phyloP scores from a whole-genome alignment of 805 yeast species.

The Metschnikowia santaceciliae region DNA sequence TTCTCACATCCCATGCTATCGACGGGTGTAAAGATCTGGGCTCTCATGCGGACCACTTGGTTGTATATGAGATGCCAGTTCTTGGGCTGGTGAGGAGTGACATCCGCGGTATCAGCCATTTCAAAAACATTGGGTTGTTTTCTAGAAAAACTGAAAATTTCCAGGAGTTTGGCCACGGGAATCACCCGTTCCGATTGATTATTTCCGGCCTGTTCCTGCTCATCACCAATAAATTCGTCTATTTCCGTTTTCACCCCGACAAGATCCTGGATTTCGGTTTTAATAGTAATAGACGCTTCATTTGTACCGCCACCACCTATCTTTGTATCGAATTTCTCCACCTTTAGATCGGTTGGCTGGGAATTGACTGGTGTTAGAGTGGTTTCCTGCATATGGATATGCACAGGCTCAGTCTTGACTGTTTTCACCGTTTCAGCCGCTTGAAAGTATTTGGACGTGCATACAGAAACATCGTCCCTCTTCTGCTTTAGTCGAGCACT shows the following conservation, averaged over 20 bases:
- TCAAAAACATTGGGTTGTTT: constrained; percentile 12
- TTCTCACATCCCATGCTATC: constrained; percentile 84
- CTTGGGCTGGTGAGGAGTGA: constrained; percentile 10
- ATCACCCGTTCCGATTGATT: background rate
- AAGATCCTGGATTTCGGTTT: no score
- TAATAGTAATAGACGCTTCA: no score
- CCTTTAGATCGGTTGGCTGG: no score
- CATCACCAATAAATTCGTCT: no score
- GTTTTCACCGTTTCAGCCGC: background rate
- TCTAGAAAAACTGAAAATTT: background rate
- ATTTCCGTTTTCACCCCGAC: background rate
- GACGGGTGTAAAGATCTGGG: constrained; percentile 70
- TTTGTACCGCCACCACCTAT: no score
- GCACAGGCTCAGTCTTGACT: background rate
- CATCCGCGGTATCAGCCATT: constrained; percentile 8
- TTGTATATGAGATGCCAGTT: constrained; percentile 57
- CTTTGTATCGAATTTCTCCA: no score
- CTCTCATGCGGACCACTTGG: constrained; percentile 63
- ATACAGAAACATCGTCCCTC: background rate
- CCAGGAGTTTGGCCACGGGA: background rate
- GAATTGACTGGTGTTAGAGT: no score
- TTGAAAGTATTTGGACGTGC: background rate
- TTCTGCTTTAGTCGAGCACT: background rate
- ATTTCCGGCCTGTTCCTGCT: background rate
- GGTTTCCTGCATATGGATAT: no score